phyloP scores from a whole-genome alignment of 179 eudicot species.

The Spinacia oleracea region DNA sequence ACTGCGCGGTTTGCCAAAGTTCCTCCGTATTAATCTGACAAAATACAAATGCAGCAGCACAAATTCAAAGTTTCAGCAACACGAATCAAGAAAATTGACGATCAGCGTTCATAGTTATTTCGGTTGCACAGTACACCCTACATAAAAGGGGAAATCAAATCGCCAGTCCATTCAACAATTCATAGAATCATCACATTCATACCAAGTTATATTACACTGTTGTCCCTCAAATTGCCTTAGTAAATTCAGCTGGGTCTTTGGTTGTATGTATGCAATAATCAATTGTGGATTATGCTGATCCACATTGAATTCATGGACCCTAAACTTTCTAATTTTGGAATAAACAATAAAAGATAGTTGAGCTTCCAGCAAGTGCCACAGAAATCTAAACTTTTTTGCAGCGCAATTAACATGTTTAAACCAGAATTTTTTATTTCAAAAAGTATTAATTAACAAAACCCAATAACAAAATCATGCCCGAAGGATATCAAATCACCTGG shows the following conservation, averaged over 20 bases:
- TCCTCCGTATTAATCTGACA: slow-evolving; percentile 54
- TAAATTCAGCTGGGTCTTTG: not conserved
- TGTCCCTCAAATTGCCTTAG: not conserved
- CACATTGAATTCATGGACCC: not conserved
- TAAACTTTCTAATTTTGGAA: not conserved
- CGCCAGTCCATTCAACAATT: not conserved
- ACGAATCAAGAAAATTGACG: not conserved
- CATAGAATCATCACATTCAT: not conserved
- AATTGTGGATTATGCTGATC: not conserved
- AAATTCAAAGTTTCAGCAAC: slow-evolving; percentile 11
- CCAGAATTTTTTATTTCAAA: not conserved
- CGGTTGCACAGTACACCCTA: not conserved
- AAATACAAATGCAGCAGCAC: slow-evolving; percentile 18
- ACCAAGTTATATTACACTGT: not conserved
- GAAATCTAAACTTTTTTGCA: no score
- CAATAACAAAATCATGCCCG: no score
- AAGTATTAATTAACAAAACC: no score
- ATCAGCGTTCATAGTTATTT: not conserved
- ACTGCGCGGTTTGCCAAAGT: slow-evolving; percentile 82
- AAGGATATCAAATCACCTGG: not conserved
- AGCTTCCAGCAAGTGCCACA: no score
- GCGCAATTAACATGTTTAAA: not conserved
- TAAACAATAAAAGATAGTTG: not conserved
- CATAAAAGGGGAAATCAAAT: not conserved
- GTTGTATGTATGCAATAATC: not conserved